A percentile compares a stretch with the other conserved stretches of the same genome.
phyloP scores from a whole-genome alignment of 257 asterid genomes.

The Apocynum venetum region DNA sequence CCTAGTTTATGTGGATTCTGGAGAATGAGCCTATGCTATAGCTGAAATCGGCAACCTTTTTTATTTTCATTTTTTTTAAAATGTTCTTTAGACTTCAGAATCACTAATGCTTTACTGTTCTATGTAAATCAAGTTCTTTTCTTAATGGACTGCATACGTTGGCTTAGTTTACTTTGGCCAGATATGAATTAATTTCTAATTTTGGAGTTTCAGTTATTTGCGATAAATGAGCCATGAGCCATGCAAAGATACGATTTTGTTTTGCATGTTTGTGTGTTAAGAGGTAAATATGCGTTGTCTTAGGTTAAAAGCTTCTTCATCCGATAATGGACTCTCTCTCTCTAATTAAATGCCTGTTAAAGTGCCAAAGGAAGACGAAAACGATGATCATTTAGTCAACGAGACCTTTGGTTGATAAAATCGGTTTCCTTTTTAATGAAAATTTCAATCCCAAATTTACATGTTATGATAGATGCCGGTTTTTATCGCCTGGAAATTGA shows the following conservation, averaged over 20 bases:
- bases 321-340: neutral
- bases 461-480: neutral
- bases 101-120: neutral
- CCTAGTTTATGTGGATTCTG: neutral
- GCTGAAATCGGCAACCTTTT: neutral
- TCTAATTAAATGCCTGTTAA: neutral
- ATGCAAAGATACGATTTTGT: neutral
- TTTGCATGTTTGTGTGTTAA: neutral
- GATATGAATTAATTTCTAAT: neutral
- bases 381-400: neutral
- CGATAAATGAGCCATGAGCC: neutral
- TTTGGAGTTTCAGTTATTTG: neutral
- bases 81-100: neutral
- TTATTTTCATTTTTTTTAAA: neutral
- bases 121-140: neutral
- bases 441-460: neutral
- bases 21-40: neutral
- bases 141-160: neutral
- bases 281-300: neutral
- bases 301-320: neutral
- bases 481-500: neutral
- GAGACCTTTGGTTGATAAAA: neutral
- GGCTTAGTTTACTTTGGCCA: neutral
- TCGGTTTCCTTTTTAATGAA: neutral
- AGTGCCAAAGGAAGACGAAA: neutral